Base-by-base conservation (phyloP, 1,284 basidiomycete genomes). In the Porodaedalea pini region DNA sequence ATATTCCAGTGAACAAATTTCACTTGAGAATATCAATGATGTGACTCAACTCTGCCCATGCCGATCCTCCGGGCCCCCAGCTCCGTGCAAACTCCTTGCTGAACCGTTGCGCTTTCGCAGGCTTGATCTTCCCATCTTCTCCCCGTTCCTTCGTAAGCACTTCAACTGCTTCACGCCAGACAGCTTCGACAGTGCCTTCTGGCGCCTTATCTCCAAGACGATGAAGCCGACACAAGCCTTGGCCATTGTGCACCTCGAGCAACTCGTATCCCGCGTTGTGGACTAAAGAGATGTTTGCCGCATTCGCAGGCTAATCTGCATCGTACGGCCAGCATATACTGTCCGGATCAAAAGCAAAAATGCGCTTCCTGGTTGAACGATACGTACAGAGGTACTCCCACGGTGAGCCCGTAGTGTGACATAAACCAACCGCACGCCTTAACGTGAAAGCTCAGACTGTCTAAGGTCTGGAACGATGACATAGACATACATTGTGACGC, bases 301-400 rank as follows among this genome's bases (percentile, higher is more conserved):
- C 62, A 56, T 68, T 69, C n/a, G 59, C 23, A 10, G 68, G 63
- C 52, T 68, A 64, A 54, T 67, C 66, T 23, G 59, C 61, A 10
- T 57, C 45, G 59, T 63, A 66, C 1, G 66, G 66, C 67, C 66
- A 68, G 60, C 62, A 64, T 37, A 68, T 68, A 59, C 67, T 68
- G 13, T 23, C 29, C 15, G 10, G 19, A 37, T 31, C 10, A 27
- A 23, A 41, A n/a, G 0, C 21, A 3, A 17, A 17, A 8, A 11
- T 17, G 2, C 6, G 23, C 17, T n/a, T 23, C 10, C 11, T 27
- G 5, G n/a, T 11, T 25, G 19, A n/a, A 19, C 17, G 19, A 15
- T 5, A 56, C 59, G 13, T 37, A 63, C 62, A 63, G 29, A 17
- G 62, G 62, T 34, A 63, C 50, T 4, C 62, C 62, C 19, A 45